Evolutionary conservation across 108 stramenopile species (phyloP).

Genomic region (Cyclotella distinguenda): DNA sequence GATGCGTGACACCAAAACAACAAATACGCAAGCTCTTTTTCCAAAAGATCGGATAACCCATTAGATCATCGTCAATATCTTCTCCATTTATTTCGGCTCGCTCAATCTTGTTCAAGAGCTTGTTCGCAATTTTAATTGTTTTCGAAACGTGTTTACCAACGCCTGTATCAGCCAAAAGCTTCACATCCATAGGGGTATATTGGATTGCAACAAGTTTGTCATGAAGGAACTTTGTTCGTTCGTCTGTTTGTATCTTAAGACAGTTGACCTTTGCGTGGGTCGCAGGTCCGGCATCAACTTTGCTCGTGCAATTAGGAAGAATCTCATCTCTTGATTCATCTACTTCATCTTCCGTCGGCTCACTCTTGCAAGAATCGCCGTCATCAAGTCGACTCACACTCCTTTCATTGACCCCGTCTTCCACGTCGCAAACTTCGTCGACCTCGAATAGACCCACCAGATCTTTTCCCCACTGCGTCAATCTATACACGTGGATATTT

Average conservation of each 20-base stretch:
- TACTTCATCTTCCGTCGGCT: too few species aligned
- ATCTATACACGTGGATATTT: not conserved
- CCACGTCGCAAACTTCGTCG: not conserved
- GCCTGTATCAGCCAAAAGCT: constrained; percentile 28
- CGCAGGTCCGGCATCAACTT: too few species aligned
- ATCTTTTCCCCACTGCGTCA: constrained; percentile 6
- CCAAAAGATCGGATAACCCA: constrained; percentile 13
- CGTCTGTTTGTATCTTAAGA: not conserved
- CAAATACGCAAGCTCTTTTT: not conserved
- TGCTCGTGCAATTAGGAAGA: too few species aligned
- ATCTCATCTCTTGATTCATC: too few species aligned
- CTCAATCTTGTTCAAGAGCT: constrained; percentile 9
- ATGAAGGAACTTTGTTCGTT: not conserved
- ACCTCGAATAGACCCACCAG: constrained; percentile 1
- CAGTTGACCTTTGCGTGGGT: not conserved
- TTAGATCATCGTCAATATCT: constrained; percentile 5
- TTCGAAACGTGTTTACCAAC: constrained; percentile 28
- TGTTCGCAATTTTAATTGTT: constrained; percentile 21
- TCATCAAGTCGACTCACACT: too few species aligned
- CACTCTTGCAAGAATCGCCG: too few species aligned
- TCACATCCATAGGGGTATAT: constrained; percentile 34
- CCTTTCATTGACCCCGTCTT: not conserved
- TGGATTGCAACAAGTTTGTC: not conserved
- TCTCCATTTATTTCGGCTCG: not conserved
- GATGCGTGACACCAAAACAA: not conserved